Evolutionary conservation across 768 basidiomycete species (phyloP).

Genomic region (Mycena pura): DNA sequence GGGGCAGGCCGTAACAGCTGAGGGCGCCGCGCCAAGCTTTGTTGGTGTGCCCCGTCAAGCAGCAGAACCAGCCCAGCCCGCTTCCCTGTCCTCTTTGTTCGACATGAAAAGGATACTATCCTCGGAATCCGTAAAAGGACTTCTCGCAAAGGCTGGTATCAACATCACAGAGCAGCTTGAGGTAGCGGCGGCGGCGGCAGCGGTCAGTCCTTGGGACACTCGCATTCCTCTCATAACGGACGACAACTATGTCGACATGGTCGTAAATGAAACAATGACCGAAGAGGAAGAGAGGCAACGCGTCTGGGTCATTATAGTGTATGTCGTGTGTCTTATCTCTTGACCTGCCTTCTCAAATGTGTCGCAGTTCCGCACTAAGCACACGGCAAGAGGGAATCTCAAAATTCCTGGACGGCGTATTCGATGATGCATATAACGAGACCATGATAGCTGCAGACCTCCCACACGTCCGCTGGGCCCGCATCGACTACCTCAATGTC

Average conservation of each 20-base stretch:
- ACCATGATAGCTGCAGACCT: constrained; percentile 65
- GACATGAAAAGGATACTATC: constrained; percentile 54
- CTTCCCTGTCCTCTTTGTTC: constrained; percentile 37
- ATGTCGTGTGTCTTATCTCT: constrained; percentile 35
- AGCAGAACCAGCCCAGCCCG: constrained; percentile 31
- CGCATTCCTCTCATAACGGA: constrained; percentile 85
- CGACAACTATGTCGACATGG: constrained; percentile 74
- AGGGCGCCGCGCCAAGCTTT: constrained; percentile 25
- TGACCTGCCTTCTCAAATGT: constrained; percentile 1
- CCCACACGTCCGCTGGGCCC: constrained; percentile 78
- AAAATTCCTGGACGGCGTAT: constrained; percentile 71
- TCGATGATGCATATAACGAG: constrained; percentile 77
- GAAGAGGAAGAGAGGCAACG: constrained; percentile 68
- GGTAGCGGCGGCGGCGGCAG: constrained; percentile 36
- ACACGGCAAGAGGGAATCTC: constrained; percentile 68
- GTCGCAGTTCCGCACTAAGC: constrained; percentile 12
- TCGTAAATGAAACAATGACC: constrained; percentile 71
- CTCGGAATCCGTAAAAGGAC: constrained; percentile 56
- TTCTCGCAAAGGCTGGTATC: constrained; percentile 68
- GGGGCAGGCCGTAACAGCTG: constrained; percentile 59
- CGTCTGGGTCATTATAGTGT: constrained; percentile 85
- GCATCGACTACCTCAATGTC: constrained; percentile 89
- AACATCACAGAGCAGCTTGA: constrained; percentile 68
- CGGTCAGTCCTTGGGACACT: constrained; percentile 63
- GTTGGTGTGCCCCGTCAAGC: constrained; percentile 26